phyloP scores from a whole-genome alignment of 1,284 basidiomycete species.

The Ceratobasidium sp. region DNA sequence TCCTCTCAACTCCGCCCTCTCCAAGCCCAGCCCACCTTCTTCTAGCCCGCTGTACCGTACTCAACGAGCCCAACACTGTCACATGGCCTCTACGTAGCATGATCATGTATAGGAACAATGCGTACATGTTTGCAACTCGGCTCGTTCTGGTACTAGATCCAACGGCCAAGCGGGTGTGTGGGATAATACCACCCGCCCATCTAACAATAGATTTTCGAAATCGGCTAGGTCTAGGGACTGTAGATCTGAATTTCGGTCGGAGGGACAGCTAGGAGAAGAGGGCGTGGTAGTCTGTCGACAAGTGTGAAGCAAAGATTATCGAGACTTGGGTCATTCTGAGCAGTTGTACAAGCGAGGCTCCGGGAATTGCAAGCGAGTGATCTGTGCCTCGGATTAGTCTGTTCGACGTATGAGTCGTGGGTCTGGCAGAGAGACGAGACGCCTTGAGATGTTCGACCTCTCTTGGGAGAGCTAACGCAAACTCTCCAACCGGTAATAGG shows the following conservation, averaged over 20 bases:
- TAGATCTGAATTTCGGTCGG: constrained; percentile 49
- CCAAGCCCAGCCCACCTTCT: constrained; percentile 86
- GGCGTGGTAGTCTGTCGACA: constrained; percentile 81
- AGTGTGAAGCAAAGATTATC: constrained; percentile 78
- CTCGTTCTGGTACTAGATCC: no score
- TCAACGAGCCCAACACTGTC: constrained; percentile 79
- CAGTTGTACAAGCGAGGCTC: constrained; percentile 85
- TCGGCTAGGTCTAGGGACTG: constrained; percentile 57
- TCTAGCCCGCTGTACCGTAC: constrained; percentile 82
- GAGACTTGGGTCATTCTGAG: constrained; percentile 82
- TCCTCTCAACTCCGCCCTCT: constrained; percentile 81
- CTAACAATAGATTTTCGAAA: constrained; percentile 82
- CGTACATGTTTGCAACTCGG: no score
- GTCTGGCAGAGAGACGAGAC: constrained; percentile 75
- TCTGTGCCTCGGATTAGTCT: constrained; percentile 86
- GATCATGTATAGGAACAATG: no score
- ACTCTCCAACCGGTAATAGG: constrained; percentile 88
- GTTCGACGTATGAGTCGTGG: constrained; percentile 63
- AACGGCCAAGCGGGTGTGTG: constrained; percentile 59
- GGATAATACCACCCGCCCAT: constrained; percentile 77
- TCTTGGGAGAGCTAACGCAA: constrained; percentile 78
- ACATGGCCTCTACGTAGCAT: constrained; percentile 81
- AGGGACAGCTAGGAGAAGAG: constrained; percentile 78
- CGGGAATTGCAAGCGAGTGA: constrained; percentile 81
- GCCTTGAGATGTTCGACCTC: constrained; percentile 84